phyloP scores from a whole-genome alignment of 305 asterid species.

The Ilex paraguariensis region DNA sequence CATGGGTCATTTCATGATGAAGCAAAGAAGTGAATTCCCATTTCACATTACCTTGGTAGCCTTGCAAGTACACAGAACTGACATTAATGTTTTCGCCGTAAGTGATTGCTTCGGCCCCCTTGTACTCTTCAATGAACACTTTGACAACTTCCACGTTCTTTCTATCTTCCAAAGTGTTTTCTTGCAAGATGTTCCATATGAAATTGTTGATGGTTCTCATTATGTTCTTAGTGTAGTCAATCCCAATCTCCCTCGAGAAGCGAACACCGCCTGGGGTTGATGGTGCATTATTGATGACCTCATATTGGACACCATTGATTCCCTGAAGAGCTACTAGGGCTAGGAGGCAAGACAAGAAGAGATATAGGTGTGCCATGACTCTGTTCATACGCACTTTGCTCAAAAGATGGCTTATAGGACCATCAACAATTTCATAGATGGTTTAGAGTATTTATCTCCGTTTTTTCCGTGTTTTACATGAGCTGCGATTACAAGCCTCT shows the following conservation, averaged over 20 bases:
- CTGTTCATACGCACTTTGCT: neutral
- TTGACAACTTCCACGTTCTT: constrained; percentile 15
- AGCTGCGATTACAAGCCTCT: too few relatives aligned
- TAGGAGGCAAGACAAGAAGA: constrained; percentile 9
- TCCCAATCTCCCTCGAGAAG: constrained; percentile 29
- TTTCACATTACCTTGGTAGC: constrained; percentile 18
- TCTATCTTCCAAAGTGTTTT: constrained; percentile 12
- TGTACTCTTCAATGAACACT: constrained; percentile 24
- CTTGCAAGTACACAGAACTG: constrained; percentile 20
- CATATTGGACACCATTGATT: constrained; percentile 21
- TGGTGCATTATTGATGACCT: constrained; percentile 22
- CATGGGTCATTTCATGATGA: constrained; percentile 34
- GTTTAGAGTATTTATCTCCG: constrained; percentile 5
- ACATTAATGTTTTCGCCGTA: constrained; percentile 18
- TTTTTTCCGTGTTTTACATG: too few relatives aligned
- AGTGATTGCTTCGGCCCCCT: too few relatives aligned
- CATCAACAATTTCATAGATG: neutral
- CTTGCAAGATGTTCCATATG: constrained; percentile 32
- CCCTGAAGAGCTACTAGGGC: constrained; percentile 17
- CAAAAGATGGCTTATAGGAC: too few relatives aligned
- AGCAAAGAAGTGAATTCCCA: constrained; percentile 24
- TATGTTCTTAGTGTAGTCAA: constrained; percentile 22
- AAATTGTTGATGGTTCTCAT: constrained; percentile 19
- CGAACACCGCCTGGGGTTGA: constrained; percentile 26
- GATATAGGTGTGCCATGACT: constrained; percentile 14